phyloP scores from a whole-genome alignment of 2,329 filamentous ascomycete species.

The Fusarium sp. region DNA sequence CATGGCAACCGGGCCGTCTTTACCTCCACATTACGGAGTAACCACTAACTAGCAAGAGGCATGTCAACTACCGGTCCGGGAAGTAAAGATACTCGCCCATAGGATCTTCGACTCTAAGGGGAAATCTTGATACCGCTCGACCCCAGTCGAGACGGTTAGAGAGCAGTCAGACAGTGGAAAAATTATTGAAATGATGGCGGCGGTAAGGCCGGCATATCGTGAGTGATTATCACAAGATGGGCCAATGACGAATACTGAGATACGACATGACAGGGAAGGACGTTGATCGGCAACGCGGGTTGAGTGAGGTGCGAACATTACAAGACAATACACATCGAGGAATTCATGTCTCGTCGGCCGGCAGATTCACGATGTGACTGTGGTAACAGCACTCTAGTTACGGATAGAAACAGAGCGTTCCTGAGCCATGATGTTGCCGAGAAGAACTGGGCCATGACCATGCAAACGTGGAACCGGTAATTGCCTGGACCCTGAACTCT shows the following conservation, averaged over 20 bases:
- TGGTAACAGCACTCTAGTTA: not conserved
- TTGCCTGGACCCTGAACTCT: constrained; percentile 25
- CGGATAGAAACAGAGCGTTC: not conserved
- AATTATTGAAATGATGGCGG: constrained; percentile 4
- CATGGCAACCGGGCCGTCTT: constrained; percentile 27
- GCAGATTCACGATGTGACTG: not conserved
- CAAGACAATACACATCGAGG: not conserved
- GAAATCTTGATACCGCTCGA: not conserved
- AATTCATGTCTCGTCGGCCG: not conserved
- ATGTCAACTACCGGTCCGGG: constrained; percentile 24
- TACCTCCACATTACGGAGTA: constrained; percentile 1
- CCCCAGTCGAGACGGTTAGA: not conserved
- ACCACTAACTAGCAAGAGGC: constrained; percentile 1
- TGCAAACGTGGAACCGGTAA: constrained; percentile 33
- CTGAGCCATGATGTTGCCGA: constrained; percentile 10
- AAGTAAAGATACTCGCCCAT: constrained; percentile 15
- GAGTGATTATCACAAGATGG: not conserved
- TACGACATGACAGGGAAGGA: constrained; percentile 4
- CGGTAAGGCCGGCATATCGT: not conserved
- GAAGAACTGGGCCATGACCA: constrained; percentile 8
- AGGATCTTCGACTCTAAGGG: not conserved
- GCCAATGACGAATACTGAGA: constrained; percentile 12
- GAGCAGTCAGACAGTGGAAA: not conserved
- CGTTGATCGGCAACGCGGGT: constrained; percentile 18
- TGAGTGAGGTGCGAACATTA: constrained; percentile 8